Evolutionary conservation across 192 early-diverging fungal genomes (phyloP), one percentile per base, ranked within the genome.

Genomic region (Backusella liffmaniae): DNA sequence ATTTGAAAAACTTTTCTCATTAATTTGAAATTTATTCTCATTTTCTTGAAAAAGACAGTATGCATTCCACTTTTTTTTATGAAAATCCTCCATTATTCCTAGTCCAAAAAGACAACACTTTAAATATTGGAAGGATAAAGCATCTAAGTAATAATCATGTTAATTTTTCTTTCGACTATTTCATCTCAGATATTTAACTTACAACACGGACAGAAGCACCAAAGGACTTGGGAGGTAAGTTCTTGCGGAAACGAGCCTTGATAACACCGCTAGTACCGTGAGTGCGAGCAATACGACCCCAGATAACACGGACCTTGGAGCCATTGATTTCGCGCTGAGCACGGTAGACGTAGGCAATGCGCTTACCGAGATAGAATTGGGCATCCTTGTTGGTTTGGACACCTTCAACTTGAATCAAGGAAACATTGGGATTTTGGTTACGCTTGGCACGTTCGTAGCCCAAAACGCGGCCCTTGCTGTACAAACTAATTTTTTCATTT

Each of bases 281-380:
- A 79, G 96, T 74, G 78, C 96, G 92, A 84, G 96, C 92, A 84
- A 99, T 85, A 74, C 94, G 92, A 73, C 98, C 98, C 97, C 96
- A 99, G 89, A 98, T 97, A 82, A 95, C 95, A 81, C 97, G 92
- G 88, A 99, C 90, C 82, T 94, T 91, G 85, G 92, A 92, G 79
- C 97, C 96, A 86, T 97, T 94, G 73, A 87, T 82, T 79, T 86
- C 88, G 65, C 92, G 88, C 85, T 96, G 91, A 73, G 96, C 96
- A 77, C 92, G 92, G 94, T 98, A 99, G 80, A 98, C 94, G 86
- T 95, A 98, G 71, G 97, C 96, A 78, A 99, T 89, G 84, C 95
- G 95, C 92, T 98, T 99, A 80, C 98, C 98, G 76, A 95, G 93
- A 91, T 98, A 99, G 90, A 97, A 99, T 70, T 88, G 85, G 79